Base-by-base conservation (phyloP, 2,329 filamentous ascomycete genomes). In the Septoria petroselini region DNA sequence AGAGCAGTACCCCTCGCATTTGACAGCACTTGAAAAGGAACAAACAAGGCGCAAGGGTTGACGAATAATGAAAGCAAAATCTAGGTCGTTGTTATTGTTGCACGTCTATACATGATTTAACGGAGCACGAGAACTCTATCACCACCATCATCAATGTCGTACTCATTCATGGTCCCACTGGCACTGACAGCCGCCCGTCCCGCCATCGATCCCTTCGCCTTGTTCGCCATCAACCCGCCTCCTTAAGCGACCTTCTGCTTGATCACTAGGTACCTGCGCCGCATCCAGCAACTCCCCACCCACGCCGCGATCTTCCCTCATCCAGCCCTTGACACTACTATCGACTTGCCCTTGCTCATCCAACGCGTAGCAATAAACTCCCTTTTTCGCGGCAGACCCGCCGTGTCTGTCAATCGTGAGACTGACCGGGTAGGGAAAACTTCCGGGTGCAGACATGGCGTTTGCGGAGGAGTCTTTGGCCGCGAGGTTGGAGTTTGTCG, bases 371-470 rank as follows among this genome's bases (percentile, higher is more conserved):
- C 81, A 84, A 60, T 82, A 84, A 0, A 81, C 69, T 53, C 78
- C 74, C 54, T 75, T 67, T 19, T 68, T 68, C 1, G 72, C 65
- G 7, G 72, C 65, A 7, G n/a, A 12, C 1, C 81, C 81, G 8
- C 81, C 80, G 57, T 84, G 80, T 2, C 82, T 72, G 59, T 84
- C 82, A 2, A 83, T 51, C 0, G 76, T 78, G 33, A 85, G 71
- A 0, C 77, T 82, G 1, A 83, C 72, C 0, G 80, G 78, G 58
- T 83, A 83, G 0, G 81, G 80, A 54, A 84, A 82, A 1, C 77
- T 78, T 2, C 80, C 78, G 1, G 79, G 78, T 1, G 73, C 71
- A 11, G 67, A 68, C 60, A 78, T 76, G 49, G 75, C 66, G 18
- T 72, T 74, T 2, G 74, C 61, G 9, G 69, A 65, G 4, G 70